phyloP scores from a whole-genome alignment of 164 flowering plant genomes.

The Santalum album region DNA sequence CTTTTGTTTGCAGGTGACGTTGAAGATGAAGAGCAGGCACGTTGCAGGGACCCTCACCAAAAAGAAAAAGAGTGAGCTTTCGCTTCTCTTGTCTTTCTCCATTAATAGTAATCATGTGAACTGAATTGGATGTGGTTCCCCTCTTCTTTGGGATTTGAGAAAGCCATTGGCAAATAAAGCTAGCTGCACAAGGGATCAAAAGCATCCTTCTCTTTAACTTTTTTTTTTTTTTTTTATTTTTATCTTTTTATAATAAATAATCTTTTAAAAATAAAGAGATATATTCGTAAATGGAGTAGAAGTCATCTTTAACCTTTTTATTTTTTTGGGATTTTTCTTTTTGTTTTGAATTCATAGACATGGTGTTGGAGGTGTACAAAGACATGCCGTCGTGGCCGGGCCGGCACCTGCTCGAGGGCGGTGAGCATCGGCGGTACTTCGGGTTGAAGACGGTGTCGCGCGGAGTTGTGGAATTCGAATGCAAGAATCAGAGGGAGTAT shows the following conservation, averaged over 20 bases:
- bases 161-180: slow-evolving; percentile 26
- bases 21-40: slow-evolving; percentile 99
- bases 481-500: slow-evolving; percentile 72
- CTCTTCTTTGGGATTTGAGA: slow-evolving; percentile 56
- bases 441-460: slow-evolving; percentile 64
- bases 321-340: too few relatives aligned
- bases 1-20: slow-evolving; percentile 53
- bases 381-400: slow-evolving; percentile 94
- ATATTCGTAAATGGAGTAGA: too few relatives aligned
- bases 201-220: slow-evolving; percentile 26
- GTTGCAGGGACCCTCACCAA: slow-evolving; percentile 97
- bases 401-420: slow-evolving; percentile 81
- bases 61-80: slow-evolving; percentile 98
- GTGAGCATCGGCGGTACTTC: slow-evolving; percentile 67
- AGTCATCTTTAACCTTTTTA: too few relatives aligned
- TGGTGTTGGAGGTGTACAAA: slow-evolving; percentile 67
- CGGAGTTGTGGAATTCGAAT: slow-evolving; percentile 84
- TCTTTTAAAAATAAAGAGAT: too few relatives aligned
- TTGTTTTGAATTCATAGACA: slow-evolving; percentile 39
- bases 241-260: too few relatives aligned
- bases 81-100: slow-evolving; percentile 21
- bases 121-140: slow-evolving; percentile 24
- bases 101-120: slow-evolving; percentile 36
- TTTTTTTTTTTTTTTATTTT: too few relatives aligned
- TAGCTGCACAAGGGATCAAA: slow-evolving; percentile 20